These are phyloP conservation scores for Scleroderma citrinum DNA, from an alignment of 768 basidiomycete genomes.

Conservation along the genomic window DNA sequence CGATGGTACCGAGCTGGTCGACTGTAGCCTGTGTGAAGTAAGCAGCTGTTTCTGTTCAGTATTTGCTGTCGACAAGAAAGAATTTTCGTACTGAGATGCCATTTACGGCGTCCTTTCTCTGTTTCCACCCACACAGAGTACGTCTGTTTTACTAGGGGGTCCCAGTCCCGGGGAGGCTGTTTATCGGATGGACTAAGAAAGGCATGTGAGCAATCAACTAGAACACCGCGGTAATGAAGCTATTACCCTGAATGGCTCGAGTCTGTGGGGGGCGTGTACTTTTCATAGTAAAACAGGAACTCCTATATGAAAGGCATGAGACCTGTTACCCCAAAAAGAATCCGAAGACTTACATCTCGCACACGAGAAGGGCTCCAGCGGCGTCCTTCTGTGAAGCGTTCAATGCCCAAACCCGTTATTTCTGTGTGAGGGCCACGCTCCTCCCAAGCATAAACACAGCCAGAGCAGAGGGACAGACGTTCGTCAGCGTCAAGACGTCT, in stretches of 20 bases:
- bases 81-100: conserved; percentile 67
- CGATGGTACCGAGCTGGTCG: conserved; percentile 64
- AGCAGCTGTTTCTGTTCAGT: conserved; percentile 49
- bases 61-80: conserved; percentile 1
- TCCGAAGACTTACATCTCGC: conserved; percentile 53
- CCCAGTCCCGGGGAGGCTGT: conserved; percentile 55
- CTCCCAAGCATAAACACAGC: conserved; percentile 59
- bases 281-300: conserved; percentile 83
- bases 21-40: conserved; percentile 78
- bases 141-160: conserved; percentile 75
- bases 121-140: conserved; percentile 76
- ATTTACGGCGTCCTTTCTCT: conserved; percentile 62
- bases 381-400: conserved; percentile 79
- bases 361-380: conserved; percentile 82
- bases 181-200: conserved; percentile 35
- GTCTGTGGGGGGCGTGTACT: conserved; percentile 48
- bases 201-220: conserved; percentile 6
- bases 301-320: conserved; percentile 40
- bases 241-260: conserved; percentile 37
- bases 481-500: conserved; percentile 76
- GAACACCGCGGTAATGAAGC: conserved; percentile 6
- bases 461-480: conserved; percentile 44
- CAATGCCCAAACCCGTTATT: conserved; percentile 74
- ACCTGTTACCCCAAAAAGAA: not conserved
- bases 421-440: conserved; percentile 69